Base-by-base conservation (phyloP, 495 filamentous ascomycete species). In the Daldinia concentrica region DNA sequence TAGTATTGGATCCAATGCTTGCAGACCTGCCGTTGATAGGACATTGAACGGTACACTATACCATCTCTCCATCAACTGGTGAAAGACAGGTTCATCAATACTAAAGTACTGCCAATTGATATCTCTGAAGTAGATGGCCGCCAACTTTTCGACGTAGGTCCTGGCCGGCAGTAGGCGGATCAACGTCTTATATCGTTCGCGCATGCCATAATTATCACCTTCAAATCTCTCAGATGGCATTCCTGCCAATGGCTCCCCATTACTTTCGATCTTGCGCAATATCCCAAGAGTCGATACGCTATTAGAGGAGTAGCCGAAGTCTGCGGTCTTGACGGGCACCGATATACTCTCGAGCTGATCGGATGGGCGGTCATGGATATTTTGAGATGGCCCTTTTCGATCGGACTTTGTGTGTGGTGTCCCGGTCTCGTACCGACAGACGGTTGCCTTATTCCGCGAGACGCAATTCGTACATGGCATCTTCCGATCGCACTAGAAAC, bases 381-480 rank as follows among this genome's bases (percentile, higher is more conserved):
- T 48, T 63, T 66, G 57, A 12, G 52, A 64, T 30, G 74, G 57
- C 56, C 70, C 66, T 50, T 78, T 79, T 37, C 73, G 70, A 51
- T 78, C 74, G 57, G 81, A 74, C 67, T 80, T 81, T 45, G 80
- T 78, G 12, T 81, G 78, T 0, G 82, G 82, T n/a, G 83, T 79
- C 37, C 82, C 81, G 39, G 83, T 82, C 68, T 87, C 84, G 68
- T 87, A 87, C 0, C 74, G 78, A 66, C 85, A 87, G 19, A 78
- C 70, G 39, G 79, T 75, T 68, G 86, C 76, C 69, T 84, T 85
- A 58, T 81, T 83, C 50, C 86, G 79, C 56, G 84, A 82, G 34
- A 85, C 78, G 72, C 88, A 90, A 69, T 90, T 90, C 29, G 84
- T 83, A 73, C 88, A 90, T 1, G 88, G 88, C 62, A 83, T 82